These are phyloP conservation scores for Binderoboletus segoi DNA, from an alignment of 1,284 basidiomycete species.

Conservation along the genomic window DNA sequence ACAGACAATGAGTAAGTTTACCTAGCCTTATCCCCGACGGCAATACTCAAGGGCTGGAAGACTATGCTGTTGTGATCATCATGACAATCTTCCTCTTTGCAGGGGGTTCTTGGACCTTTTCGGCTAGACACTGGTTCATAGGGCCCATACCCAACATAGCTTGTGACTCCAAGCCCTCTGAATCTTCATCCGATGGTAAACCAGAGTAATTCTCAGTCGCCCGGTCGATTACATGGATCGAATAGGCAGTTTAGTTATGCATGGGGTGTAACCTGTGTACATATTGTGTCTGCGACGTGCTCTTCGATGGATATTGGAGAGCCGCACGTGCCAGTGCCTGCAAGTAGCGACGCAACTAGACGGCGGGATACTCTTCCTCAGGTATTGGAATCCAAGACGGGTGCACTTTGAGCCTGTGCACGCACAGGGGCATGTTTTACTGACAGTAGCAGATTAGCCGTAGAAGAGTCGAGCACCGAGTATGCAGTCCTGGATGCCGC, in stretches of 20 bases:
- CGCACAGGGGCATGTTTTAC: too few relatives aligned
- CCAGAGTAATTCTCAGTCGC: conserved; percentile 2
- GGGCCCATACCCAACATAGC: conserved; percentile 47
- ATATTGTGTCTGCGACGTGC: neutral
- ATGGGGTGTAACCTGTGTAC: neutral
- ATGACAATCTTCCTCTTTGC: conserved; percentile 63
- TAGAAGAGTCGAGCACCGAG: neutral
- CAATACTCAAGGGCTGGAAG: conserved; percentile 33
- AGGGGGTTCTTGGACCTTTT: conserved; percentile 57
- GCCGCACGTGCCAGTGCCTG: too few relatives aligned
- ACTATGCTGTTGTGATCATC: conserved; percentile 65
- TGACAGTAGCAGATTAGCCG: too few relatives aligned
- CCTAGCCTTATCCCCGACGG: neutral
- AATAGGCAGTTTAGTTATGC: neutral
- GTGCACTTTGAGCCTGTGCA: too few relatives aligned
- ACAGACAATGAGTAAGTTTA: conserved; percentile 53
- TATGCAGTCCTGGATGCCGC: neutral
- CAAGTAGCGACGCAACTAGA: too few relatives aligned
- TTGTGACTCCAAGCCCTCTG: neutral
- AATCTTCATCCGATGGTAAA: conserved; percentile 6
- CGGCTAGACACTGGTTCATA: conserved; percentile 65
- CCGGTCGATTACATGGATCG: neutral
- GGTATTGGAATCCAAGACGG: too few relatives aligned
- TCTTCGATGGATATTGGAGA: neutral
- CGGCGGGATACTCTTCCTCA: too few relatives aligned